A percentile compares a stretch with the other conserved stretches of the same genome.
phyloP scores from a whole-genome alignment of 345 rosid genomes.

The Stellera chamaejasme region DNA sequence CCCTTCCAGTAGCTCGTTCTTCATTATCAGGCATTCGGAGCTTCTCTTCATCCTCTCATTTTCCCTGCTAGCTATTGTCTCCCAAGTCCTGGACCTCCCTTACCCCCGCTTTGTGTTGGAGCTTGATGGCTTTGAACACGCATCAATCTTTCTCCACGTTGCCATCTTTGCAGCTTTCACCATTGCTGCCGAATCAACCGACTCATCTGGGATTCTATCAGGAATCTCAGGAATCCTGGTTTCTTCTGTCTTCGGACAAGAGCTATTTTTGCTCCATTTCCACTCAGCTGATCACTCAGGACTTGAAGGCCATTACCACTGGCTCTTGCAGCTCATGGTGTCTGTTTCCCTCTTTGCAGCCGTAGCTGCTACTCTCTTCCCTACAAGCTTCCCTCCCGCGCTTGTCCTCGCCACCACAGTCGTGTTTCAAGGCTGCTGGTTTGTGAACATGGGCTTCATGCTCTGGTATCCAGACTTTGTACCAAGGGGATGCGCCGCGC shows the following conservation, averaged over 20 bases:
- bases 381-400: slow-evolving; percentile 45
- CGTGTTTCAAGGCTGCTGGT: slow-evolving; percentile 80
- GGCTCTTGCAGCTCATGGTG: slow-evolving; percentile 76
- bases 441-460: slow-evolving; percentile 74
- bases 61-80: slow-evolving; percentile 47
- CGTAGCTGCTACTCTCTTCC: slow-evolving; percentile 36
- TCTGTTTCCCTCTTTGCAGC: slow-evolving; percentile 48
- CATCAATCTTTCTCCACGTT: slow-evolving; percentile 81
- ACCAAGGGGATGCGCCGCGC: slow-evolving; percentile 53
- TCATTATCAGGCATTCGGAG: slow-evolving; percentile 44
- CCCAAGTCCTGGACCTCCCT: slow-evolving; percentile 57
- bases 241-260: slow-evolving; percentile 63
- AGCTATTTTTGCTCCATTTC: slow-evolving; percentile 79
- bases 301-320: slow-evolving; percentile 88
- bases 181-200: slow-evolving; percentile 46
- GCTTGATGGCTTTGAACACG: slow-evolving; percentile 74
- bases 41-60: slow-evolving; percentile 43
- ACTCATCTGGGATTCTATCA: slow-evolving; percentile 34
- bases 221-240: slow-evolving; percentile 52
- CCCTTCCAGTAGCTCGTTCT: slow-evolving; percentile 33
- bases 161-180: slow-evolving; percentile 59
- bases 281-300: slow-evolving; percentile 83
- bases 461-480: slow-evolving; percentile 71
- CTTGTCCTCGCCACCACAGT: slow-evolving; percentile 57
- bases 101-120: slow-evolving; percentile 34